Percentiles rank a stretch among this genome's conserved stretches.
phyloP scores from a whole-genome alignment of 2,329 filamentous ascomycete species.

The Fusarium decemcellulare region DNA sequence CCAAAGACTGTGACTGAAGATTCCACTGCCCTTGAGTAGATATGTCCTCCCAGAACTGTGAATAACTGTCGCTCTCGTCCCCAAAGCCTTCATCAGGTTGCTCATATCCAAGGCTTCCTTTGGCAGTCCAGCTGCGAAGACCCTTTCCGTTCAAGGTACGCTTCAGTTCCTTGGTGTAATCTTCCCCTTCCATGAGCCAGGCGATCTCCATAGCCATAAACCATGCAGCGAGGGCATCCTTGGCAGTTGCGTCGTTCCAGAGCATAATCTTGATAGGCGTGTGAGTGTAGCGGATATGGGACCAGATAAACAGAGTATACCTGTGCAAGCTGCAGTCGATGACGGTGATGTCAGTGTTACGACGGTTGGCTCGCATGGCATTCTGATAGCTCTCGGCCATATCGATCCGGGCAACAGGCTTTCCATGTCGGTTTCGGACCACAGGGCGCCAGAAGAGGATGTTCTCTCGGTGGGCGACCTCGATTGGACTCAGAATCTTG shows the following conservation, averaged over 20 bases:
- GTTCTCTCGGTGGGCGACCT: slow-evolving; percentile 76
- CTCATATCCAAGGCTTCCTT: neutral
- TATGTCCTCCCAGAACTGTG: slow-evolving; percentile 49
- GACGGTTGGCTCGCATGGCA: slow-evolving; percentile 43
- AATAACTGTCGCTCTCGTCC: slow-evolving; percentile 23
- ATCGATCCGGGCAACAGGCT: slow-evolving; percentile 54
- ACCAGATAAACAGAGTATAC: slow-evolving; percentile 50
- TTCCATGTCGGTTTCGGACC: slow-evolving; percentile 47
- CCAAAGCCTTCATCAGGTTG: neutral
- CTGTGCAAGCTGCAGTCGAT: slow-evolving; percentile 45
- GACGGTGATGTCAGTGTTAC: slow-evolving; percentile 39
- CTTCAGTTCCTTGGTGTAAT: slow-evolving; percentile 40
- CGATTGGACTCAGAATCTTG: slow-evolving; percentile 71
- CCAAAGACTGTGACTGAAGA: slow-evolving; percentile 52
- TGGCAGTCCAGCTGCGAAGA: slow-evolving; percentile 3
- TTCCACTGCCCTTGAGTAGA: slow-evolving; percentile 51
- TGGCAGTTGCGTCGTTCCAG: slow-evolving; percentile 47
- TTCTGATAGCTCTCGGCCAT: slow-evolving; percentile 60
- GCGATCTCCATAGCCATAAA: slow-evolving; percentile 55
- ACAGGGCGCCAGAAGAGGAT: slow-evolving; percentile 66
- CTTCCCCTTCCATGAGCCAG: slow-evolving; percentile 48
- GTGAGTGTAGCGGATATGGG: slow-evolving; percentile 33
- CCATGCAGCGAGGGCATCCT: slow-evolving; percentile 54
- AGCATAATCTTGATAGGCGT: slow-evolving; percentile 54
- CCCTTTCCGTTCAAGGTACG: slow-evolving; percentile 27